Base-by-base conservation (phyloP, 345 rosid genomes). In the Cochlearia excelsa region DNA sequence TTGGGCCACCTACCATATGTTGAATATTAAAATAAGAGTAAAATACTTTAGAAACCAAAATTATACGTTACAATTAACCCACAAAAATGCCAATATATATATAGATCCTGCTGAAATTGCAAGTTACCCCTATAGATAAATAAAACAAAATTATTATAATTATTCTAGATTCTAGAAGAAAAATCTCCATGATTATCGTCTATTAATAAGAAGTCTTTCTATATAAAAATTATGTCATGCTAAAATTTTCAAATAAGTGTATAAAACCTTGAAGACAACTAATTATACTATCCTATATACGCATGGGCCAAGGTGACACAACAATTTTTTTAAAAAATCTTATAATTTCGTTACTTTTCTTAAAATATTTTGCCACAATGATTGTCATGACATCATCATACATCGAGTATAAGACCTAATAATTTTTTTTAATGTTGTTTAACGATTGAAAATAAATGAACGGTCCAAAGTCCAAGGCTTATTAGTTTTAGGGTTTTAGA, bases 271-370 rank as follows among this genome's bases (percentile, higher is more conserved):
- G 40, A 39, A 70, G 65, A 64, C 75, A 64, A 26, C 74, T 63
- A 70, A 57, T 64, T 70, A 63, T 57, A 70, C 65, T 63, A 63
- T 57, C 75, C 79, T 63, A 60, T 45, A 45, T 79, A 81, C 82
- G 86, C 86, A 78, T 33, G 43, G 67, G 60, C 67, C 79, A 81
- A 57, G 73, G 77, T 76, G 84, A 81, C 88, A 76, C 67, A 70
- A 37, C 3, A 48, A 33, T 2, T 51, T 64, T 51, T 27, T 51
- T 50, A 45, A 43, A 37, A 51, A 44, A 16, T 37, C 26, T n/a
- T 30, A 16, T 16, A 38, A 9, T 7, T 29, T 1, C 23, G 58
- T 44, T 38, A 57, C 49, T 49, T 44, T 16, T 35, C 54, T 11
- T 29, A 57, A 56, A 35, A 26, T 16, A 50, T 57, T 63, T 51